phyloP scores from a whole-genome alignment of 2,329 filamentous ascomycete genomes.

The Hypoxylon sp. region DNA sequence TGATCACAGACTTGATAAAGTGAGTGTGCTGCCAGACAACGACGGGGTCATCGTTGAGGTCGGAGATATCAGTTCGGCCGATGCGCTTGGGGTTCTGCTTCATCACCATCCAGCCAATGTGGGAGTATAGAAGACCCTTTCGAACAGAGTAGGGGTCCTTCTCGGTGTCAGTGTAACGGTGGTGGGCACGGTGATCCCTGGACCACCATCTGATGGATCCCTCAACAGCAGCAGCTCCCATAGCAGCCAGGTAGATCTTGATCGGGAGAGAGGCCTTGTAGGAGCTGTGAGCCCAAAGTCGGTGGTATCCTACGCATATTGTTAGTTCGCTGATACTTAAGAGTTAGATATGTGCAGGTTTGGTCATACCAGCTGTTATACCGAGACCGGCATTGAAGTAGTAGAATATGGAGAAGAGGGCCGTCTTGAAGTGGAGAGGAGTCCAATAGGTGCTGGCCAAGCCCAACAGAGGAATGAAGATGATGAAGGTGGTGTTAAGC shows the following conservation, averaged over 20 bases:
- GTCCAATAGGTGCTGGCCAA: constrained; percentile 81
- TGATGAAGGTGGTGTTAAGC: constrained; percentile 85
- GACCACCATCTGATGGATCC: constrained; percentile 61
- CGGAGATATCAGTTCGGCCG: constrained; percentile 59
- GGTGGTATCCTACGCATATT: constrained; percentile 45
- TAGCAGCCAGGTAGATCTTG: constrained; percentile 57
- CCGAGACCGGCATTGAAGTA: constrained; percentile 49
- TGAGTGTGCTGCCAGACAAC: constrained; percentile 60
- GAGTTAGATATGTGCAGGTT: not conserved
- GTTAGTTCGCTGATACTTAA: constrained; percentile 8
- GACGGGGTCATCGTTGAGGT: constrained; percentile 59
- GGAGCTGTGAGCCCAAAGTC: constrained; percentile 55
- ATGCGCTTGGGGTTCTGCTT: constrained; percentile 63
- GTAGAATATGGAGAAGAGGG: constrained; percentile 55
- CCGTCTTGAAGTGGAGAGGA: constrained; percentile 55
- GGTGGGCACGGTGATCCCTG: constrained; percentile 58
- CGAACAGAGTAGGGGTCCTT: constrained; percentile 62
- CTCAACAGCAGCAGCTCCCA: constrained; percentile 58
- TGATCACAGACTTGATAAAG: constrained; percentile 57
- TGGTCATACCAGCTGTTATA: constrained; percentile 46
- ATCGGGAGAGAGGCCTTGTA: constrained; percentile 55
- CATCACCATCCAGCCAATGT: constrained; percentile 63
- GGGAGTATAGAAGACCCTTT: constrained; percentile 60
- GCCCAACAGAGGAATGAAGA: constrained; percentile 78
- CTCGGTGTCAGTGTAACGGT: constrained; percentile 61